phyloP scores from a whole-genome alignment of 2,329 filamentous ascomycete species.

The Penicillium sp. region DNA sequence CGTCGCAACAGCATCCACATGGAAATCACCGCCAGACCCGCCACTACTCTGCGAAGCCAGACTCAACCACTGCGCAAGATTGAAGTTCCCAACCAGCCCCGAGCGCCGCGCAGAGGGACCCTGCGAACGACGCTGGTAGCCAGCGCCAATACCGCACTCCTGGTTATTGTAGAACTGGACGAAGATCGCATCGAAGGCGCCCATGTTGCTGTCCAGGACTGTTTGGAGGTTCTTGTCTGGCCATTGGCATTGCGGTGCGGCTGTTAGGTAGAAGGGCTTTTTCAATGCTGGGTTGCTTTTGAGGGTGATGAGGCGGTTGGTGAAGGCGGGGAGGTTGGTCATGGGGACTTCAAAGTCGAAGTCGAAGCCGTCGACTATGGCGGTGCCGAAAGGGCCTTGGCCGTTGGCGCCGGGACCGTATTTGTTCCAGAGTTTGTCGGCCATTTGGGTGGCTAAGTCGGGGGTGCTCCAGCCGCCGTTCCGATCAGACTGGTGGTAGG shows the following conservation, averaged over 20 bases:
- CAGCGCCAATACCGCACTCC: conserved; percentile 8
- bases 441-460: conserved; percentile 2
- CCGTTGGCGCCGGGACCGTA: conserved; percentile 2
- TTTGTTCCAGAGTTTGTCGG: conserved; percentile 9
- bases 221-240: conserved; percentile 6
- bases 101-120: conserved; percentile 5
- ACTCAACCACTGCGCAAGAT: conserved; percentile 4
- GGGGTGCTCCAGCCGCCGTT: conserved; percentile 8
- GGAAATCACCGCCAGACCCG: not conserved
- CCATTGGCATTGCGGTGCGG: conserved; percentile 10
- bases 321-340: conserved; percentile 10
- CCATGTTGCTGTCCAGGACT: conserved; percentile 4
- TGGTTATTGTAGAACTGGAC: conserved; percentile 16
- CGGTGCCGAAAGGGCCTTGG: not conserved
- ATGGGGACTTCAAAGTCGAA: conserved; percentile 11
- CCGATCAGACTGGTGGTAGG: not conserved
- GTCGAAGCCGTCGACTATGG: conserved; percentile 9
- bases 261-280: conserved; percentile 2
- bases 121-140: not conserved
- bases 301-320: conserved; percentile 3
- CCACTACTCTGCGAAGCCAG: not conserved
- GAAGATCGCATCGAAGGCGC: conserved; percentile 8
- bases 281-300: not conserved
- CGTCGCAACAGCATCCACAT: not conserved
- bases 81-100: not conserved